Conservation (phyloP, 495 filamentous ascomycete genomes). For the Chlorociboria aeruginascens region DNA sequence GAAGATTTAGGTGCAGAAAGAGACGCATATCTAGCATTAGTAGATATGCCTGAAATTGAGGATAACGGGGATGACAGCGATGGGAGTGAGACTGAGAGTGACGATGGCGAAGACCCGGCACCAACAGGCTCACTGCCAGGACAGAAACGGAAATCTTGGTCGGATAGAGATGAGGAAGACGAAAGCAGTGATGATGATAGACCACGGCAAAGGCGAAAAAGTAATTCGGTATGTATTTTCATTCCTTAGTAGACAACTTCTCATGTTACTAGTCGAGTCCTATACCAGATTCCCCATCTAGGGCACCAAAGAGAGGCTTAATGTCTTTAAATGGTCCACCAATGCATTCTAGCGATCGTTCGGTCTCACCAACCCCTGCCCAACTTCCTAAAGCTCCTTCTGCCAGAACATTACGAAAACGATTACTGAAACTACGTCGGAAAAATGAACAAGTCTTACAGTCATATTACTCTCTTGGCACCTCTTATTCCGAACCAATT, state of each 20-base stretch:
- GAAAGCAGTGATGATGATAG: constrained; percentile 46
- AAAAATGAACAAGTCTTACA: constrained; percentile 64
- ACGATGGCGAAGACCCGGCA: constrained; percentile 21
- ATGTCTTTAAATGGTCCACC: constrained; percentile 32
- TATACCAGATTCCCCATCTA: constrained; percentile 36
- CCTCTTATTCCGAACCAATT: constrained; percentile 89
- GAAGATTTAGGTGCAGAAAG: constrained; percentile 65
- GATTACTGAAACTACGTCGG: constrained; percentile 58
- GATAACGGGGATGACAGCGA: constrained; percentile 44
- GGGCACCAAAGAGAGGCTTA: constrained; percentile 36
- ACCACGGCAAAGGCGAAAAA: constrained; percentile 67
- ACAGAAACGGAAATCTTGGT: constrained; percentile 78
- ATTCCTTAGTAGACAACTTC: background rate
- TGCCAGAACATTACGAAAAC: constrained; percentile 53
- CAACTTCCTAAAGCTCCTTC: constrained; percentile 52
- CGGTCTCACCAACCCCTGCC: constrained; percentile 39
- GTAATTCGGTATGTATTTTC: constrained; percentile 60
- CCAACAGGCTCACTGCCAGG: constrained; percentile 21
- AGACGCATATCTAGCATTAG: constrained; percentile 69
- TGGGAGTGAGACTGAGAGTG: constrained; percentile 24
- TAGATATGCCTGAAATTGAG: constrained; percentile 83
- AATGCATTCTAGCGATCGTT: constrained; percentile 34
- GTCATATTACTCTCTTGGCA: constrained; percentile 72
- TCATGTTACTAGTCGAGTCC: constrained; percentile 41
- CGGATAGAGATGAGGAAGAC: constrained; percentile 57